These are phyloP conservation scores for Macrocybe gigantea DNA, from an alignment of 768 basidiomycete species.

Conservation along the genomic window DNA sequence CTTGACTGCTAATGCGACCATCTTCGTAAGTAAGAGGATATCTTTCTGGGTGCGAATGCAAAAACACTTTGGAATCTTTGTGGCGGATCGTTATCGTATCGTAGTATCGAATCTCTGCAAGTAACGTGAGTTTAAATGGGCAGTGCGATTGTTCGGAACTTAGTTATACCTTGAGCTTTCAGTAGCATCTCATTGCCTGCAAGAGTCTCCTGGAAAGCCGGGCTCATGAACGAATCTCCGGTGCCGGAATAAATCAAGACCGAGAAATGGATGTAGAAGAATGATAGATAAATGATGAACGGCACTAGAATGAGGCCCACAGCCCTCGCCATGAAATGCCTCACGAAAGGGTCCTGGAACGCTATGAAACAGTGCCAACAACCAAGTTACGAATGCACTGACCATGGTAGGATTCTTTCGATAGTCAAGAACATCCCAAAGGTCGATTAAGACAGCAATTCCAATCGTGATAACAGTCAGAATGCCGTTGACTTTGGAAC, in stretches of 20 bases:
- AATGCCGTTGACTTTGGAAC: conserved; percentile 96
- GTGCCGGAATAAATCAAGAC: conserved; percentile 85
- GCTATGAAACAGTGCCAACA: not conserved
- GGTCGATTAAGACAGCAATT: conserved; percentile 84
- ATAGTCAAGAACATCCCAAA: conserved; percentile 91
- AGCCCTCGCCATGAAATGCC: conserved; percentile 83
- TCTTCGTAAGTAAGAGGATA: conserved; percentile 96
- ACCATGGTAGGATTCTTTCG: conserved; percentile 80
- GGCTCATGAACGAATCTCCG: conserved; percentile 96
- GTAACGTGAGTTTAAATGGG: conserved; percentile 1
- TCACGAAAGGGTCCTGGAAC: conserved; percentile 77
- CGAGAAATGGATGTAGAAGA: conserved; percentile 95
- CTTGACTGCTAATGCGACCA: conserved; percentile 91
- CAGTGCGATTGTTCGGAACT: not conserved
- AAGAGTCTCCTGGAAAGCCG: conserved; percentile 95
- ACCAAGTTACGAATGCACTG: conserved; percentile 10
- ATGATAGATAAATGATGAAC: conserved; percentile 83
- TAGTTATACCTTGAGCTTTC: conserved; percentile 73
- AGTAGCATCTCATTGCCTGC: conserved; percentile 87
- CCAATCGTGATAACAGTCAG: conserved; percentile 88
- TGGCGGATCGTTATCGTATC: conserved; percentile 86
- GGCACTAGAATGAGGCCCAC: conserved; percentile 86
- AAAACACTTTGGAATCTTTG: conserved; percentile 87
- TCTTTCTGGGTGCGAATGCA: conserved; percentile 88
- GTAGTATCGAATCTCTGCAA: conserved; percentile 85